These are phyloP conservation scores for Pseudomonodictys pantanalensis DNA, from an alignment of 495 filamentous ascomycete genomes.

Conservation along the genomic window DNA sequence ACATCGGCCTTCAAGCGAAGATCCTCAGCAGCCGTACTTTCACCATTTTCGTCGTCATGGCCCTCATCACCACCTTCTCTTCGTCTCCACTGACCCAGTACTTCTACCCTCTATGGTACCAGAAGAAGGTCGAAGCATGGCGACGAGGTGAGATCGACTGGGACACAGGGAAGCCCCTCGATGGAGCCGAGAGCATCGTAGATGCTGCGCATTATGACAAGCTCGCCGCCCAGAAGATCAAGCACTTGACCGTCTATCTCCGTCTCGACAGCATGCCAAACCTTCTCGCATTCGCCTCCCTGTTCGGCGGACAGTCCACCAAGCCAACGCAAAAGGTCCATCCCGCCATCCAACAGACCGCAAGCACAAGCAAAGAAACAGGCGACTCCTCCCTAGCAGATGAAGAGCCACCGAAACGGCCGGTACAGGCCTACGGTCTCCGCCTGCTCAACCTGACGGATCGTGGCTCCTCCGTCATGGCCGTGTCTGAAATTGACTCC, in stretches of 20 bases:
- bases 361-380: constrained; percentile 14
- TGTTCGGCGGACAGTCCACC: constrained; percentile 56
- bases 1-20: constrained; percentile 88
- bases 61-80: constrained; percentile 84
- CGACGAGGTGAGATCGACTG: constrained; percentile 90
- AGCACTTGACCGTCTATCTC: constrained; percentile 63
- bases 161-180: constrained; percentile 64
- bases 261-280: constrained; percentile 88
- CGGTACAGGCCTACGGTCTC: constrained; percentile 79
- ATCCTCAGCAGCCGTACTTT: constrained; percentile 86
- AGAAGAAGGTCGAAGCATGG: constrained; percentile 87
- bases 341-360: constrained; percentile 30
- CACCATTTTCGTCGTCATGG: constrained; percentile 99
- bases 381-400: not conserved
- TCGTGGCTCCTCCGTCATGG: constrained; percentile 93
- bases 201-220: constrained; percentile 43
- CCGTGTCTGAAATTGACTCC: constrained; percentile 78
- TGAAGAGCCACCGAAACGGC: constrained; percentile 41
- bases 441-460: constrained; percentile 87
- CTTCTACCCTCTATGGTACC: constrained; percentile 87
- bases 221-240: constrained; percentile 43
- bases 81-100: constrained; percentile 78
- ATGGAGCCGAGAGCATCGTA: constrained; percentile 40
- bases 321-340: constrained; percentile 23
- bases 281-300: constrained; percentile 76